Percentiles rank a stretch among this genome's conserved stretches.
Conservation (phyloP, 2,329 filamentous ascomycete species). For the Monilinia aucupariae region DNA sequence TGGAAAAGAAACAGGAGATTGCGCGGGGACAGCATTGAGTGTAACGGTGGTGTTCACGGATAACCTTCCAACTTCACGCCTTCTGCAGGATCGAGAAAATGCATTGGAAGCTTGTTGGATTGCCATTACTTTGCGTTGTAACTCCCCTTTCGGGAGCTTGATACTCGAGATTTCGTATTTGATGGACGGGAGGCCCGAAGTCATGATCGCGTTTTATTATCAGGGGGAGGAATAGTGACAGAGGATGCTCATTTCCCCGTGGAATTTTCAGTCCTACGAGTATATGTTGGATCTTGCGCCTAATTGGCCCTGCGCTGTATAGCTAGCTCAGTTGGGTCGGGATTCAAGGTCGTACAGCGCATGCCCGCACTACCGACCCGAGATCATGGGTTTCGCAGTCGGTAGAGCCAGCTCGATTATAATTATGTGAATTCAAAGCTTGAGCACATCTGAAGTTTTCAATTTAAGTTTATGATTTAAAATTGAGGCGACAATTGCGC, state of each 20-base stretch:
- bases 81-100: background rate
- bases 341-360: background rate
- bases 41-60: conserved; percentile 1
- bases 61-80: background rate
- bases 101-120: background rate
- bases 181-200: too few relatives aligned
- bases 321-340: background rate
- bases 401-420: background rate
- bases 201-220: background rate
- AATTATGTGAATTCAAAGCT: background rate
- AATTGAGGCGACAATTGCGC: background rate
- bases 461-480: background rate
- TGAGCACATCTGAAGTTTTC: background rate
- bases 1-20: background rate
- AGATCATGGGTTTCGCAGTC: background rate
- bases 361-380: background rate
- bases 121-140: background rate
- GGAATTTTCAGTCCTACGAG: too few relatives aligned
- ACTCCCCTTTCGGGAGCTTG: too few relatives aligned
- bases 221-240: background rate
- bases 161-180: background rate
- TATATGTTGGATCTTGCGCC: too few relatives aligned
- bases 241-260: background rate
- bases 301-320: too few relatives aligned
- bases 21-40: background rate